Percentiles rank a stretch among this genome's conserved stretches.
phyloP scores from a whole-genome alignment of 208 protist species.

The Wallacemonas rigidus region DNA sequence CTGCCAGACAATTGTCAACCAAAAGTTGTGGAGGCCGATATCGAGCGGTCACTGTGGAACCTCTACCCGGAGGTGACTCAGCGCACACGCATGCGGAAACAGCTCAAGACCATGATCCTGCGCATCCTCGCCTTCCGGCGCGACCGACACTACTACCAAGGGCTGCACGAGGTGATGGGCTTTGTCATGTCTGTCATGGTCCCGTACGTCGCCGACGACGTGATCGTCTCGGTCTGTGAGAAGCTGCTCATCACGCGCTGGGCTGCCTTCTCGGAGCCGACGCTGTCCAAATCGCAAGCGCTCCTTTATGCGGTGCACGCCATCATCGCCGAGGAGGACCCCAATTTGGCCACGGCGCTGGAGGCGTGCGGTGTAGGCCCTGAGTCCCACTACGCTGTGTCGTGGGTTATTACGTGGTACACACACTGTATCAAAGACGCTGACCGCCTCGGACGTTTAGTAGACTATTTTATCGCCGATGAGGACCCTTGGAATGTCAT shows the following conservation, averaged over 20 bases:
- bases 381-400: constrained; percentile 85
- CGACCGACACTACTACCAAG: constrained; percentile 82
- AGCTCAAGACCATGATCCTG: constrained; percentile 57
- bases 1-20: constrained; percentile 81
- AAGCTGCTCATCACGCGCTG: constrained; percentile 60
- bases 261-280: constrained; percentile 54
- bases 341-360: constrained; percentile 52
- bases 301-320: constrained; percentile 81
- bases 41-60: constrained; percentile 76
- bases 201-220: constrained; percentile 35
- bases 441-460: constrained; percentile 51
- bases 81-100: constrained; percentile 47
- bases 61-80: constrained; percentile 58
- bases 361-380: constrained; percentile 73
- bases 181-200: constrained; percentile 77
- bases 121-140: constrained; percentile 56
- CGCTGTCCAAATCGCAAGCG: constrained; percentile 60
- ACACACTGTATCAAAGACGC: constrained; percentile 55
- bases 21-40: constrained; percentile 74
- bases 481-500: constrained; percentile 49
- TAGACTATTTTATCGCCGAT: constrained; percentile 80
- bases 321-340: constrained; percentile 60
- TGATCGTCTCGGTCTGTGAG: constrained; percentile 63
- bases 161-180: constrained; percentile 84
- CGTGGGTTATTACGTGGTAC: constrained; percentile 91